phyloP scores from a whole-genome alignment of 768 basidiomycete genomes.

The Lanmaoa rubissima region DNA sequence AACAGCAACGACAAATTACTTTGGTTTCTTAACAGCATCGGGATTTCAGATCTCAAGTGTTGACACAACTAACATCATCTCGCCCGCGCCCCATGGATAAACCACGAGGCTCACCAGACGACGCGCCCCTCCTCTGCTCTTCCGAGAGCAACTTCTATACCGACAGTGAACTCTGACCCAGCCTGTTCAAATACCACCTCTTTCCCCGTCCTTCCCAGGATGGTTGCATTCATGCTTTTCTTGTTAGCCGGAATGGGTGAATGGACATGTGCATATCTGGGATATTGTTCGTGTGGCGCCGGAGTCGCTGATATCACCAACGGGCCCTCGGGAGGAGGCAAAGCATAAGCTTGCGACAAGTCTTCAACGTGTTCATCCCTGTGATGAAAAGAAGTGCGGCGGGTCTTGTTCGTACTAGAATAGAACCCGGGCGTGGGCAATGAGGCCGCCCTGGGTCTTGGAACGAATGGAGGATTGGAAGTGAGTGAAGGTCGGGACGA shows the following conservation, averaged over 20 bases:
- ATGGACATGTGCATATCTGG: constrained; percentile 30
- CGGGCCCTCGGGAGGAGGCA: constrained; percentile 31
- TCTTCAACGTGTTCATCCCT: constrained; percentile 26
- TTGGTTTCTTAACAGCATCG: neutral
- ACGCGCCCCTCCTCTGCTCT: constrained; percentile 33
- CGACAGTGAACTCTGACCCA: constrained; percentile 28
- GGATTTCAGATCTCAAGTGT: constrained; percentile 1
- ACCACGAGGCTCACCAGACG: constrained; percentile 25
- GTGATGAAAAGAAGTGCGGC: constrained; percentile 16
- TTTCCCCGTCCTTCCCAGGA: constrained; percentile 14
- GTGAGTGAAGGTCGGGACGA: constrained; percentile 11
- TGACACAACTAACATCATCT: neutral
- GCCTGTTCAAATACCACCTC: constrained; percentile 28
- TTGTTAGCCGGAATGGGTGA: constrained; percentile 15
- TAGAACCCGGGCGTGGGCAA: constrained; percentile 15
- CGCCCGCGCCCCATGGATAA: neutral
- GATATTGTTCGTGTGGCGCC: constrained; percentile 22
- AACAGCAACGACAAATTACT: constrained; percentile 19
- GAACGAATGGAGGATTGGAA: constrained; percentile 10
- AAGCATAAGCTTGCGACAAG: constrained; percentile 30
- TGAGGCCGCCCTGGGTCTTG: constrained; percentile 28
- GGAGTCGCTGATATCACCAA: constrained; percentile 17
- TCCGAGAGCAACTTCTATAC: constrained; percentile 32
- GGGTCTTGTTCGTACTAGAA: constrained; percentile 6
- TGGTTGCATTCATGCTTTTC: constrained; percentile 10